These are phyloP conservation scores for Cladosporium oxysporum DNA, from an alignment of 2,329 filamentous ascomycete species.

Conservation along the genomic window DNA sequence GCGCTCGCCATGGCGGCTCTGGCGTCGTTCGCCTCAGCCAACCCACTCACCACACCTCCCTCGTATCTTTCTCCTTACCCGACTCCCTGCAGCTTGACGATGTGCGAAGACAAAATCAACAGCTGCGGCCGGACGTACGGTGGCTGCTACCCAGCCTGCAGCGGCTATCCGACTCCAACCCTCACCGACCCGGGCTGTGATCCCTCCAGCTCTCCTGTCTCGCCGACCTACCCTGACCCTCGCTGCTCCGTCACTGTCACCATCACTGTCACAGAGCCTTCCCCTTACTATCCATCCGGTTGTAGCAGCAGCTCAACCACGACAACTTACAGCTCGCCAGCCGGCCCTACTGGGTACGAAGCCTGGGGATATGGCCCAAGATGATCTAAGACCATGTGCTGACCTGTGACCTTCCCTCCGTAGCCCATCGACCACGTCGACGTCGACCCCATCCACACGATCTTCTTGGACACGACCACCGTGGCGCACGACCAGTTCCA, in stretches of 20 bases:
- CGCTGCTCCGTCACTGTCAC: constrained; percentile 10
- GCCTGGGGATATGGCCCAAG: background rate
- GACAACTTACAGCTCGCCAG: background rate
- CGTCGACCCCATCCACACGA: background rate
- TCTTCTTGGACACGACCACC: background rate
- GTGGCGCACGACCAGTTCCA: background rate
- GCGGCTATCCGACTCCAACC: constrained; percentile 18
- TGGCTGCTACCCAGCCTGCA: constrained; percentile 24
- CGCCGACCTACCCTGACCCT: background rate
- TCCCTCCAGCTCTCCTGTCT: constrained; percentile 11
- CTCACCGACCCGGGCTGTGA: constrained; percentile 22
- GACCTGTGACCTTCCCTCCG: background rate
- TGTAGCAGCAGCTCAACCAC: background rate
- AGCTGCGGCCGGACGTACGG: constrained; percentile 23
- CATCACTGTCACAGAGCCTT: background rate
- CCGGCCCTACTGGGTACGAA: background rate
- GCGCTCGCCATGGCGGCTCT: background rate
- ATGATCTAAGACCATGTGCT: background rate
- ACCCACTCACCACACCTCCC: background rate
- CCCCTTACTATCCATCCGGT: background rate
- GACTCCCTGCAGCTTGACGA: background rate
- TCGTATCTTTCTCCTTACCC: background rate
- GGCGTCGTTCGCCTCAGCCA: background rate
- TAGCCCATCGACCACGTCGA: background rate
- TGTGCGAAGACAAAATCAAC: constrained; percentile 18